Base-by-base conservation (phyloP, 2,329 filamentous ascomycete species). In the Didymella arachidicola region DNA sequence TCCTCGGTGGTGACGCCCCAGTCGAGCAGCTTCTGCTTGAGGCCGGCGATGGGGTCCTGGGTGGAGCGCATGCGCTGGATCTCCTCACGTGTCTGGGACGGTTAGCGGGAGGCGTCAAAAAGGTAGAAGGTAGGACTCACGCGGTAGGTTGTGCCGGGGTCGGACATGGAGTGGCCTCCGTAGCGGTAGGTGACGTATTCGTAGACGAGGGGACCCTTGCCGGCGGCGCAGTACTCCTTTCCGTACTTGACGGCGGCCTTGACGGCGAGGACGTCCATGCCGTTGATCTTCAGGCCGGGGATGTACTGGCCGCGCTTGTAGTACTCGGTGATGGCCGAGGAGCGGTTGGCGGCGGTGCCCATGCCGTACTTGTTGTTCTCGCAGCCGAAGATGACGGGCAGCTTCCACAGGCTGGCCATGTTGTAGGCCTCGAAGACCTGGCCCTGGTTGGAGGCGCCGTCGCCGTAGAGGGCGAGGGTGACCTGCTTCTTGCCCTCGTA, bases 351-450 rank as follows among this genome's bases (percentile, higher is more conserved):
- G 62, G 95, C 91, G 65, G 95, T 99, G 82, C 95, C 95, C 95
- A 99, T 99, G 80, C 95, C 95, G 80, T 99, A 99, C 83, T 99
- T 99, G 90, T 99, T 99, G 88, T 99, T 99, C 86, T 99, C 95
- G 81, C 95, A 99, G 71, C 92, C 93, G 77, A 99, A 99, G 69
- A 99, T 90, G 70, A 93, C 87, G 54, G 95, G 95, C 46, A 99
- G 85, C 72, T 95, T 93, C 95, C 95, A 99, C 69, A 99, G 89
- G 87, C 98, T 98, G 65, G 95, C 95, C 95, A 99, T 99, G 89
- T 99, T 99, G 88, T 96, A 99, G 63, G 95, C 93, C 86, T 99
- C 95, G 75, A 99, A 99, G 72, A 99, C 95, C 83, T 99, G 95
- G 67, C 95, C 95, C 85, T 99, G 95, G 86, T 99, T 99, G 85